These are phyloP conservation scores for Mrakia gelida DNA, from an alignment of 768 basidiomycete genomes.

Conservation along the genomic window DNA sequence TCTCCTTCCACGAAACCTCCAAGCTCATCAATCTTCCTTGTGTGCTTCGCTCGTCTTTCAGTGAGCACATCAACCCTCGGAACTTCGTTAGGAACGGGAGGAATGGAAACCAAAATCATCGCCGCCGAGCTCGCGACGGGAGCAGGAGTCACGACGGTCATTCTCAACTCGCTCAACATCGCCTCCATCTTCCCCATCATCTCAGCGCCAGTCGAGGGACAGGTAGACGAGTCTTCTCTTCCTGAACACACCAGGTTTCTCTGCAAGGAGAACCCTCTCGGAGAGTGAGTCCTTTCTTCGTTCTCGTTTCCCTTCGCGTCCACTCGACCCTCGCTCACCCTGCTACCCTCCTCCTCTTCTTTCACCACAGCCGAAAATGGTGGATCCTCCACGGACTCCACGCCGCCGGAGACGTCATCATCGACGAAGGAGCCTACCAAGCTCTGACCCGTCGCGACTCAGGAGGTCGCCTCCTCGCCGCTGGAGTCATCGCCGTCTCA, in stretches of 20 bases:
- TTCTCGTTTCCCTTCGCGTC: background rate
- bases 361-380: slow-evolving; percentile 74
- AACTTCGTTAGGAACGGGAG: slow-evolving; percentile 89
- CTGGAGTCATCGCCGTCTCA: slow-evolving; percentile 77
- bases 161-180: slow-evolving; percentile 77
- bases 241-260: slow-evolving; percentile 88
- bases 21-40: background rate
- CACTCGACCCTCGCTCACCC: background rate
- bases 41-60: slow-evolving; percentile 40
- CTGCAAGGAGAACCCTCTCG: slow-evolving; percentile 40
- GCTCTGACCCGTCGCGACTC: slow-evolving; percentile 75
- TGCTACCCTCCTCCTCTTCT: slow-evolving; percentile 48
- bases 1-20: background rate
- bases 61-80: slow-evolving; percentile 91
- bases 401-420: slow-evolving; percentile 76
- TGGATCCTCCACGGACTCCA: slow-evolving; percentile 96
- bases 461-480: slow-evolving; percentile 86
- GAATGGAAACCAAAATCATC: slow-evolving; percentile 98
- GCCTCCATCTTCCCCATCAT: slow-evolving; percentile 74
- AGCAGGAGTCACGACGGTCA: slow-evolving; percentile 87
- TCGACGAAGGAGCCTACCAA: slow-evolving; percentile 59
- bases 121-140: slow-evolving; percentile 96
- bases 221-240: slow-evolving; percentile 34
- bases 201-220: slow-evolving; percentile 42
- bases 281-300: slow-evolving; percentile 40